phyloP scores from a whole-genome alignment of 768 basidiomycete genomes.

The Lepiota venenata region DNA sequence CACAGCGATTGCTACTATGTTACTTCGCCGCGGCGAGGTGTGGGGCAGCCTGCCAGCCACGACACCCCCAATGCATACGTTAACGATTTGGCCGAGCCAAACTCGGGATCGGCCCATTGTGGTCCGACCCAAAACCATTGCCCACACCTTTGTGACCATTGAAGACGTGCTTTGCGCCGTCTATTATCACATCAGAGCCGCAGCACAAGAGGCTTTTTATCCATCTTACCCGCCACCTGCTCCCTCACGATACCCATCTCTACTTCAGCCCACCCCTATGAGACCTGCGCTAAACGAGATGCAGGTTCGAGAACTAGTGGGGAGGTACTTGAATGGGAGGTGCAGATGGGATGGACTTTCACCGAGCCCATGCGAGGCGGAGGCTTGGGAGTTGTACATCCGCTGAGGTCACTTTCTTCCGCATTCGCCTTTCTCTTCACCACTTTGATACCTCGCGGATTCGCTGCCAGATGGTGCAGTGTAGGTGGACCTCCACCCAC shows the following conservation, averaged over 20 bases:
- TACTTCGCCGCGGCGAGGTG: neutral
- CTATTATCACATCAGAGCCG: neutral
- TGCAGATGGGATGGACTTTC: slow-evolving; percentile 1
- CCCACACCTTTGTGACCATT: slow-evolving; percentile 4
- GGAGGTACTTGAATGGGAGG: neutral
- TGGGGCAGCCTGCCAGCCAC: slow-evolving; percentile 6
- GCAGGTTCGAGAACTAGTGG: slow-evolving; percentile 2
- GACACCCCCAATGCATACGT: neutral
- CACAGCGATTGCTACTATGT: neutral
- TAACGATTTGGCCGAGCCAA: slow-evolving; percentile 6
- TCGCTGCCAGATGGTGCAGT: neutral
- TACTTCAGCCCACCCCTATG: neutral
- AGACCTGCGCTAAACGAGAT: neutral
- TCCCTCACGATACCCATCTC: neutral
- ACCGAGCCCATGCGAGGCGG: neutral
- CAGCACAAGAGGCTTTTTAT: neutral
- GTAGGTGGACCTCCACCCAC: neutral
- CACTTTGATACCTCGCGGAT: neutral
- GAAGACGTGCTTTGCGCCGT: slow-evolving; percentile 1
- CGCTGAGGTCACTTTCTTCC: neutral
- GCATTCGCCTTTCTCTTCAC: neutral
- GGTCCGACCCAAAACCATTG: neutral
- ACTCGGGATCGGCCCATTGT: slow-evolving; percentile 7
- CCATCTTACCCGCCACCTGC: neutral
- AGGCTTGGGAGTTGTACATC: slow-evolving; percentile 6